A percentile compares a stretch with the other conserved stretches of the same genome.
These are phyloP conservation scores for Candida mattraensis DNA, from an alignment of 805 yeast genomes.

Conservation along the genomic window DNA sequence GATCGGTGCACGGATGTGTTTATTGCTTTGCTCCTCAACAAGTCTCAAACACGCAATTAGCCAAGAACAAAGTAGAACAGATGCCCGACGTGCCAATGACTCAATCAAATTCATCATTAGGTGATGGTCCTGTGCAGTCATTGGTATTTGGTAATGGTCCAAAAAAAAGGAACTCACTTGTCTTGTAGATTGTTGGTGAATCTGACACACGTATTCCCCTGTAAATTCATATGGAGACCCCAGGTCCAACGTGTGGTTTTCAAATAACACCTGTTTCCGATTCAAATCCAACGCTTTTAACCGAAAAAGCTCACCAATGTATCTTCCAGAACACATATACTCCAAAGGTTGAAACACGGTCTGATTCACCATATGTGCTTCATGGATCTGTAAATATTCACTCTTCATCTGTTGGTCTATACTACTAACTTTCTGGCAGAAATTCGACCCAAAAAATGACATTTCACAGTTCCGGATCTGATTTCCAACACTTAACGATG, in stretches of 20 bases:
- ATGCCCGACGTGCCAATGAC: conserved; percentile 44
- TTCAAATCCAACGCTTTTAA: conserved; percentile 39
- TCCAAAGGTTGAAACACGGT: conserved; percentile 53
- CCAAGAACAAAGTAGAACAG: conserved; percentile 42
- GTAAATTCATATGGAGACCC: conserved; percentile 14
- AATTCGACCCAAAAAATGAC: conserved; percentile 50
- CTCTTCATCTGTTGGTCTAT: conserved; percentile 36
- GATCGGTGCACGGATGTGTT: conserved; percentile 16
- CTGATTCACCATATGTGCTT: conserved; percentile 3
- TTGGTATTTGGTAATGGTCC: conserved; percentile 1
- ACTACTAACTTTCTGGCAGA: conserved; percentile 39
- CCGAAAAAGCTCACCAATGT: conserved; percentile 53
- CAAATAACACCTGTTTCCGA: conserved; percentile 16
- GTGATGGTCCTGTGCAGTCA: conserved; percentile 8
- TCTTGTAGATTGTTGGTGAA: conserved; percentile 32
- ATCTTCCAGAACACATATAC: conserved; percentile 54
- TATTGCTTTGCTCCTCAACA: conserved; percentile 25
- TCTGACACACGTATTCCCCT: conserved; percentile 42
- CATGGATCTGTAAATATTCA: neutral
- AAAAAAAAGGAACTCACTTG: conserved; percentile 3
- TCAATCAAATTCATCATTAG: conserved; percentile 29
- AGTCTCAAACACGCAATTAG: conserved; percentile 39
- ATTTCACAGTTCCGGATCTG: conserved; percentile 50
- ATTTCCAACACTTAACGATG: conserved; percentile 41
- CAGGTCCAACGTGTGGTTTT: conserved; percentile 1